Conservation (phyloP, 768 basidiomycete species). For the Naematelia encephala region DNA sequence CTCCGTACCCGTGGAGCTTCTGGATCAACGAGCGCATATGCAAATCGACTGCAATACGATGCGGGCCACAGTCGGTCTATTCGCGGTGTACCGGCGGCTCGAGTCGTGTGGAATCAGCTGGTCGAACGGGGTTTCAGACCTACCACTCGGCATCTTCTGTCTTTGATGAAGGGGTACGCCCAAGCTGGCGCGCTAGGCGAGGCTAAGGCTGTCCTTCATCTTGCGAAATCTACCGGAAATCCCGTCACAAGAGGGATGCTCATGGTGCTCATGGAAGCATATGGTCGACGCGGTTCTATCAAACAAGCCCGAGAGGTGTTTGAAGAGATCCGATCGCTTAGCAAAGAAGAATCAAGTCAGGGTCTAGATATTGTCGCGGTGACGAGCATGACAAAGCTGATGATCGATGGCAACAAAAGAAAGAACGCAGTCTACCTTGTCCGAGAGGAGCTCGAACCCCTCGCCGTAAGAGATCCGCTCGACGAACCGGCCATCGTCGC, state of each 20-base stretch:
- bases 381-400: slow-evolving; percentile 2
- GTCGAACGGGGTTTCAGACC: slow-evolving; percentile 30
- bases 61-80: slow-evolving; percentile 8
- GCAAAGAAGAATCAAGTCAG: neutral
- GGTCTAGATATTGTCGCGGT: slow-evolving; percentile 4
- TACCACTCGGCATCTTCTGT: slow-evolving; percentile 21
- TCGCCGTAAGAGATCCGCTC: neutral
- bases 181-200: slow-evolving; percentile 25
- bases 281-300: slow-evolving; percentile 6
- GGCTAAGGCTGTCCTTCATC: slow-evolving; percentile 8
- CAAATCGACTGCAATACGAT: slow-evolving; percentile 26
- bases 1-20: neutral
- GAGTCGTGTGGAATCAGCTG: slow-evolving; percentile 28
- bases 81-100: slow-evolving; percentile 18
- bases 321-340: neutral
- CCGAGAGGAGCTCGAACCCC: neutral
- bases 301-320: neutral
- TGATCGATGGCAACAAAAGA: neutral
- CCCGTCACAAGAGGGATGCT: slow-evolving; percentile 14
- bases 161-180: slow-evolving; percentile 33
- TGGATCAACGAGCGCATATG: neutral
- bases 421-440: neutral
- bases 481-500: neutral
- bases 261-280: slow-evolving; percentile 17
- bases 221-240: neutral